phyloP scores from a whole-genome alignment of 495 filamentous ascomycete genomes.

The Rostrohypoxylon terebratum region DNA sequence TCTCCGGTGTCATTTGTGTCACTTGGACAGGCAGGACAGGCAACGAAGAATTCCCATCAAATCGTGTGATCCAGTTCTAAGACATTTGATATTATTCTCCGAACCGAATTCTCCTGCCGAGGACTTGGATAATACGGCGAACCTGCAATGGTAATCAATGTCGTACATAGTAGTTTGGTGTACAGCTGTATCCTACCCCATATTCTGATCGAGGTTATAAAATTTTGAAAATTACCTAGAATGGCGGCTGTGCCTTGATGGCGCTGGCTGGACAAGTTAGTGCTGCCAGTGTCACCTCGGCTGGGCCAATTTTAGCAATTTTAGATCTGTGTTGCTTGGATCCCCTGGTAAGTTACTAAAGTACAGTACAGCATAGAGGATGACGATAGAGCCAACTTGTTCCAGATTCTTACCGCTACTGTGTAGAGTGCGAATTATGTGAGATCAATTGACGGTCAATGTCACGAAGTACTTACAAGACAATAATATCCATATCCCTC shows the following conservation, averaged over 20 bases:
- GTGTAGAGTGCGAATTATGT: neutral
- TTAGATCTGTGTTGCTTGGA: constrained; percentile 21
- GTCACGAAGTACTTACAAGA: no score
- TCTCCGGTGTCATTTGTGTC: constrained; percentile 18
- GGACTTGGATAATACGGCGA: neutral
- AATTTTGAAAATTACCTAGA: neutral
- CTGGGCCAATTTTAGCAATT: constrained; percentile 32
- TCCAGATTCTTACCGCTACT: neutral
- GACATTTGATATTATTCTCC: constrained; percentile 16
- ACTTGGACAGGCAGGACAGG: constrained; percentile 10
- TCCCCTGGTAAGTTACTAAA: neutral
- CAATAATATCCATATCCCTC: neutral
- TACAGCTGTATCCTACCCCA: neutral
- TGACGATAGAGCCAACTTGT: constrained; percentile 3
- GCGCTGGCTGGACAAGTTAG: neutral
- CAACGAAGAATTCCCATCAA: constrained; percentile 18
- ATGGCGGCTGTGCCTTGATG: constrained; percentile 4
- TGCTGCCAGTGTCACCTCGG: constrained; percentile 19
- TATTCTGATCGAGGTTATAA: neutral
- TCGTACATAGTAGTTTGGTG: neutral
- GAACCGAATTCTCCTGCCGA: neutral
- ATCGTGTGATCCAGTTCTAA: constrained; percentile 21
- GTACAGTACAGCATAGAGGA: constrained; percentile 1
- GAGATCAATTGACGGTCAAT: neutral
- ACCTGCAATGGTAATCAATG: neutral